Evolutionary conservation across 1,284 basidiomycete species (phyloP).

Genomic region (Austropuccinia psidii): DNA sequence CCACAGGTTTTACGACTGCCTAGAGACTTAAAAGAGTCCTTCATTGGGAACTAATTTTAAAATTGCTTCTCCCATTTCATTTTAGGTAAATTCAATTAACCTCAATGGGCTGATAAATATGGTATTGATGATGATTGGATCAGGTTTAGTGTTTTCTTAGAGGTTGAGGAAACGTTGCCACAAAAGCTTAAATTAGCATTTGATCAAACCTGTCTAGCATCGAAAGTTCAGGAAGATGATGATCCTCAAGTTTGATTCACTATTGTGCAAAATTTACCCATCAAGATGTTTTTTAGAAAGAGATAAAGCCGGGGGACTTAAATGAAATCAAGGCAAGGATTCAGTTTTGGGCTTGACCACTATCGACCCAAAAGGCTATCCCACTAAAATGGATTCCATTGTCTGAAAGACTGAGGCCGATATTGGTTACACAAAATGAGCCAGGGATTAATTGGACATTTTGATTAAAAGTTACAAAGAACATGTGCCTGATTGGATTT

Average conservation of each 20-base stretch:
- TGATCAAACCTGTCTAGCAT: slow-evolving; percentile 54
- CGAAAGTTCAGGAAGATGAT: slow-evolving; percentile 48
- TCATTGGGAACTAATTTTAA: slow-evolving; percentile 95
- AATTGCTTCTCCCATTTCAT: slow-evolving; percentile 81
- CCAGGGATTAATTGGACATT: too few relatives aligned
- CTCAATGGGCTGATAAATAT: slow-evolving; percentile 81
- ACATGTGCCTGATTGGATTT: too few relatives aligned
- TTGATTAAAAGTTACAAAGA: too few relatives aligned
- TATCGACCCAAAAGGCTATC: too few relatives aligned
- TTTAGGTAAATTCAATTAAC: slow-evolving; percentile 80
- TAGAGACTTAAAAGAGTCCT: slow-evolving; percentile 81
- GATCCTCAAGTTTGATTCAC: not conserved
- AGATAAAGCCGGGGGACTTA: too few relatives aligned
- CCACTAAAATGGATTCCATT: too few relatives aligned
- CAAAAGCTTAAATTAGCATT: slow-evolving; percentile 62
- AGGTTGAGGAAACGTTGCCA: slow-evolving; percentile 61
- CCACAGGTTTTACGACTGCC: slow-evolving; percentile 74
- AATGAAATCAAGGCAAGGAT: too few relatives aligned
- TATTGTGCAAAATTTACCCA: too few relatives aligned
- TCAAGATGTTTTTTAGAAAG: too few relatives aligned
- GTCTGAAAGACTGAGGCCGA: too few relatives aligned
- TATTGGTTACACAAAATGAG: too few relatives aligned
- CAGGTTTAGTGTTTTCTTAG: slow-evolving; percentile 81
- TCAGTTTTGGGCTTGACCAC: too few relatives aligned
- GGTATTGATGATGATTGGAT: slow-evolving; percentile 80